Conservation (phyloP, 140 eudicot genomes). For the Oenanthe javanica region DNA sequence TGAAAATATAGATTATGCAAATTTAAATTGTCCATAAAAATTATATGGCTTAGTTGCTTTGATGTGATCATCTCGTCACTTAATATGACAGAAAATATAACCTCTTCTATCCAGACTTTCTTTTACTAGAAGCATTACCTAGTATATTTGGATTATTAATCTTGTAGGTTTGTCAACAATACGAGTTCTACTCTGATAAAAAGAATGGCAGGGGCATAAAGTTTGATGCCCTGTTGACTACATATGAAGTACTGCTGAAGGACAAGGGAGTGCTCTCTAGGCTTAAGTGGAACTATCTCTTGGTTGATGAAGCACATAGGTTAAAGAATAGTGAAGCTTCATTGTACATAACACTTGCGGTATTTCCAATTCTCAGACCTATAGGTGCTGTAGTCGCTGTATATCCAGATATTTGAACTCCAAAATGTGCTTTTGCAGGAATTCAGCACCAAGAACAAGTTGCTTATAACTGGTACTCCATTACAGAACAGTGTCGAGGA, state of each 20-base stretch:
- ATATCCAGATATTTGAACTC: neutral
- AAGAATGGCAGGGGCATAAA: constrained; percentile 53
- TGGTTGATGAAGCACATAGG: constrained; percentile 99
- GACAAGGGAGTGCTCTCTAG: constrained; percentile 87
- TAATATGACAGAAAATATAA: neutral
- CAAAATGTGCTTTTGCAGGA: constrained; percentile 40
- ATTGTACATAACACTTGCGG: constrained; percentile 73
- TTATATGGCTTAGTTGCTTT: neutral
- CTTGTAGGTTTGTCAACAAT: constrained; percentile 94
- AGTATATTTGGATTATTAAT: neutral
- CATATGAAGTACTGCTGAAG: constrained; percentile 91
- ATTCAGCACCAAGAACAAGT: constrained; percentile 97
- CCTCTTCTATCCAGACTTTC: neutral
- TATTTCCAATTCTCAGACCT: constrained; percentile 21
- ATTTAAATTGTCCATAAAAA: neutral
- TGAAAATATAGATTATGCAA: neutral
- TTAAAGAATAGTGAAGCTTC: constrained; percentile 98
- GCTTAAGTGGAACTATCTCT: constrained; percentile 94
- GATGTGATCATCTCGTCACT: neutral
- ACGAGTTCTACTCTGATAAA: constrained; percentile 84
- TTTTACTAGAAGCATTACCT: neutral
- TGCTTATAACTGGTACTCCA: constrained; percentile 97
- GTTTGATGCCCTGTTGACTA: constrained; percentile 87
- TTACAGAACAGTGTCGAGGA: constrained; percentile 98
- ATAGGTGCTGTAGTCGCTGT: neutral